These are phyloP conservation scores for Antrodiella citrinella DNA, from an alignment of 768 basidiomycete genomes.

Conservation along the genomic window DNA sequence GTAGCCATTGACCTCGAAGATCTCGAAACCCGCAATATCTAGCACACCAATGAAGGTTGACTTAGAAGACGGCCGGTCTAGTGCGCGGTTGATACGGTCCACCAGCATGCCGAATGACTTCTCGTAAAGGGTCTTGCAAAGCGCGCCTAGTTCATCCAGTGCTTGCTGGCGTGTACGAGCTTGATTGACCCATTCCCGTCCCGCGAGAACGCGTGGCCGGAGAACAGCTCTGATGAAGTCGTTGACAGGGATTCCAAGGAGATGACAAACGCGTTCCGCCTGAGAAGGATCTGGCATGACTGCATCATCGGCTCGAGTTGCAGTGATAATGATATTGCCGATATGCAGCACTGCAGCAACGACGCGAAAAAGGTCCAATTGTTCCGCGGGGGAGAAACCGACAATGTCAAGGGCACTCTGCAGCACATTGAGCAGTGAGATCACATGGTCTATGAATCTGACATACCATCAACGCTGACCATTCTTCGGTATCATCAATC, in stretches of 20 bases:
- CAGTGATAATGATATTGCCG: slow-evolving; percentile 82
- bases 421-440: background rate
- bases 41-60: slow-evolving; percentile 95
- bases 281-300: slow-evolving; percentile 74
- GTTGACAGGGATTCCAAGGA: slow-evolving; percentile 78
- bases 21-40: slow-evolving; percentile 99
- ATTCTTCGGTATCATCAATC: slow-evolving; percentile 86
- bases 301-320: slow-evolving; percentile 74
- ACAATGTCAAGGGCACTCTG: slow-evolving; percentile 83
- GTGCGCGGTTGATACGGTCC: slow-evolving; percentile 88
- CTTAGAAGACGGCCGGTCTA: slow-evolving; percentile 89
- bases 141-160: slow-evolving; percentile 79
- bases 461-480: slow-evolving; percentile 70
- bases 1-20: slow-evolving; percentile 89
- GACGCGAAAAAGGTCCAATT: slow-evolving; percentile 88
- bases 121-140: slow-evolving; percentile 96
- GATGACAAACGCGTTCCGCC: slow-evolving; percentile 83
- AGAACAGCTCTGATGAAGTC: slow-evolving; percentile 88
- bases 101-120: slow-evolving; percentile 93
- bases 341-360: slow-evolving; percentile 92
- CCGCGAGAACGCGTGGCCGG: slow-evolving; percentile 86
- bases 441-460: no score
- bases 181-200: slow-evolving; percentile 95
- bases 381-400: slow-evolving; percentile 79
- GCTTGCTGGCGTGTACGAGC: slow-evolving; percentile 89